A percentile compares a stretch with the other conserved stretches of the same genome.
phyloP scores from a whole-genome alignment of 1,284 basidiomycete genomes.

The Coniophora puteana region DNA sequence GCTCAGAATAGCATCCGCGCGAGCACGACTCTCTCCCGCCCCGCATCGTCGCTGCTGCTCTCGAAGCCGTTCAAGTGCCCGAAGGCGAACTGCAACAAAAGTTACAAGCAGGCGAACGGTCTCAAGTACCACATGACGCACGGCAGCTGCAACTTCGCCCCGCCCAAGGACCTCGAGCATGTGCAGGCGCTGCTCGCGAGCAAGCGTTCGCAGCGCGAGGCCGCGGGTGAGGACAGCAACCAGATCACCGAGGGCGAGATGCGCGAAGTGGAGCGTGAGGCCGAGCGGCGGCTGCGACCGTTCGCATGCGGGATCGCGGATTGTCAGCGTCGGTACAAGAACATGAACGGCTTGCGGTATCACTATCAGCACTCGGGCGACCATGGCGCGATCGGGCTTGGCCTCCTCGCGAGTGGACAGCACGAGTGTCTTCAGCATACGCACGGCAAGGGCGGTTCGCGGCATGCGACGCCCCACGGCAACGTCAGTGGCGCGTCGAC shows the following conservation, averaged over 20 bases:
- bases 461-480: constrained; percentile 30
- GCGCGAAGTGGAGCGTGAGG: constrained; percentile 75
- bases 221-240: constrained; percentile 28
- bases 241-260: constrained; percentile 64
- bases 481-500: constrained; percentile 28
- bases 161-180: constrained; percentile 75
- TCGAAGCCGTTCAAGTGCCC: constrained; percentile 96
- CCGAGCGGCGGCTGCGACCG: constrained; percentile 75
- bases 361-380: constrained; percentile 97
- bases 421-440: constrained; percentile 55
- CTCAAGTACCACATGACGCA: constrained; percentile 97
- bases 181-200: constrained; percentile 63
- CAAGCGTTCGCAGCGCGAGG: constrained; percentile 45
- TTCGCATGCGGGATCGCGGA: constrained; percentile 90
- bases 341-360: constrained; percentile 95
- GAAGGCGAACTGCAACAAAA: constrained; percentile 96
- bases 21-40: constrained; percentile 46
- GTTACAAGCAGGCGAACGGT: constrained; percentile 96
- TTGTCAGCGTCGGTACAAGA: constrained; percentile 94
- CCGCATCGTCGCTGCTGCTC: constrained; percentile 51
- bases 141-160: constrained; percentile 90
- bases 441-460: constrained; percentile 24
- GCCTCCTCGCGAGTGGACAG: constrained; percentile 80
- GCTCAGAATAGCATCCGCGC: constrained; percentile 31
- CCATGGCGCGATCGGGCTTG: constrained; percentile 85